Conservation (phyloP, 305 asterid genomes). For the Fraxinus sp. region DNA sequence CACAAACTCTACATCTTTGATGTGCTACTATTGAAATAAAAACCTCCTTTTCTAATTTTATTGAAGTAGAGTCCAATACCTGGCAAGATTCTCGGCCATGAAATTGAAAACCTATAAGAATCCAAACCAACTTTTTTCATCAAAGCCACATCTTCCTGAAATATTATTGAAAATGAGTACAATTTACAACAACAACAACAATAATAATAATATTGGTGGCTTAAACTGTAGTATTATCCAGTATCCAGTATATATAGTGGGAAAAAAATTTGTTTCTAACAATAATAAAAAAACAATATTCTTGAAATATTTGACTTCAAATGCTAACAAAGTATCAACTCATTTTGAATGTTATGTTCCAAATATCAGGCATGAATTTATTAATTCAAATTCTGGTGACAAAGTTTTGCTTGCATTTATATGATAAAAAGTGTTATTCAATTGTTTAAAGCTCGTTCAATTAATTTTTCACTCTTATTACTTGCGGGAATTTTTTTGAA, state of each 20-base stretch:
- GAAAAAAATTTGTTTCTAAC: too few species aligned
- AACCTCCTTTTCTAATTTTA: not conserved
- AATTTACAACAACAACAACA: not conserved
- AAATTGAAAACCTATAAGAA: conserved; percentile 28
- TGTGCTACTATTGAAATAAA: not conserved
- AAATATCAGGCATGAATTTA: not conserved
- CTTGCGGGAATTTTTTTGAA: not conserved
- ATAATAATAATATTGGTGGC: not conserved
- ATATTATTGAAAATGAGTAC: not conserved
- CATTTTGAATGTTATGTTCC: not conserved
- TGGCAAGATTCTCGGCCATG: conserved; percentile 25
- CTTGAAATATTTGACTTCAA: not conserved
- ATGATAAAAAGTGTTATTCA: not conserved
- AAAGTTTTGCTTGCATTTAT: not conserved
- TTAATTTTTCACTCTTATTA: not conserved
- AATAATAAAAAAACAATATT: too few species aligned
- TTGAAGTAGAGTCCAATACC: not conserved
- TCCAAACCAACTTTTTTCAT: not conserved
- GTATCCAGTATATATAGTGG: too few species aligned
- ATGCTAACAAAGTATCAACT: not conserved
- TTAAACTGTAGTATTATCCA: not conserved
- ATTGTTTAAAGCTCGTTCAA: not conserved
- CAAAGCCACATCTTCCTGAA: not conserved
- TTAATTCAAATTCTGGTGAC: not conserved
- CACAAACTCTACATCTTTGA: not conserved